Percentiles rank a stretch among this genome's conserved stretches.
phyloP scores from a whole-genome alignment of 305 asterid genomes.

The Withania somnifera region DNA sequence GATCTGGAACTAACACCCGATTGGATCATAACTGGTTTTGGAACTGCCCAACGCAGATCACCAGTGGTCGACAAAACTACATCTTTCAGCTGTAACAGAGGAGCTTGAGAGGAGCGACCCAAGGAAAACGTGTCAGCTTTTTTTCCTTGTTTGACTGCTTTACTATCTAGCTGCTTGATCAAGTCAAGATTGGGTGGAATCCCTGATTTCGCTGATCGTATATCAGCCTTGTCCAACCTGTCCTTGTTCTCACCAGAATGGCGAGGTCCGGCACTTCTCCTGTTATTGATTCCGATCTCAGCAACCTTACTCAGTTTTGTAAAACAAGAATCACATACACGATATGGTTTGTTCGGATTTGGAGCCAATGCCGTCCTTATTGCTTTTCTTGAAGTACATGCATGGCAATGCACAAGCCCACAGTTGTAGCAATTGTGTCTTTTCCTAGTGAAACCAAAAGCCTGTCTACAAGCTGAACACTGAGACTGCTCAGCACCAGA shows the following conservation, averaged over 20 bases:
- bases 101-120: constrained; percentile 76
- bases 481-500: constrained; percentile 94
- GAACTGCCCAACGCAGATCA: constrained; percentile 46
- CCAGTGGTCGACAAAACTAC: constrained; percentile 40
- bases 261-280: constrained; percentile 70
- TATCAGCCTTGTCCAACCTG: constrained; percentile 70
- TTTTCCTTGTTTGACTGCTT: constrained; percentile 92
- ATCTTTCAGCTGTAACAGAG: constrained; percentile 54
- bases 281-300: constrained; percentile 49
- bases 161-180: constrained; percentile 75
- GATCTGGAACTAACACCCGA: constrained; percentile 74
- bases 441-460: constrained; percentile 93
- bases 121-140: constrained; percentile 51
- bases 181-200: constrained; percentile 66
- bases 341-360: constrained; percentile 77
- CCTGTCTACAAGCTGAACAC: constrained; percentile 88
- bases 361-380: constrained; percentile 87
- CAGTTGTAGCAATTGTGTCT: constrained; percentile 95
- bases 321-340: constrained; percentile 90
- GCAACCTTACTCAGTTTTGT: constrained; percentile 68
- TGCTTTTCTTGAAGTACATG: constrained; percentile 89
- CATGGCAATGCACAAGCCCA: constrained; percentile 91
- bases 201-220: constrained; percentile 55
- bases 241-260: constrained; percentile 90
- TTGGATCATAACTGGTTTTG: constrained; percentile 52